Percentiles rank a stretch among this genome's conserved stretches.
Conservation (phyloP, 2,329 filamentous ascomycete genomes). For the Alternaria triticina region DNA sequence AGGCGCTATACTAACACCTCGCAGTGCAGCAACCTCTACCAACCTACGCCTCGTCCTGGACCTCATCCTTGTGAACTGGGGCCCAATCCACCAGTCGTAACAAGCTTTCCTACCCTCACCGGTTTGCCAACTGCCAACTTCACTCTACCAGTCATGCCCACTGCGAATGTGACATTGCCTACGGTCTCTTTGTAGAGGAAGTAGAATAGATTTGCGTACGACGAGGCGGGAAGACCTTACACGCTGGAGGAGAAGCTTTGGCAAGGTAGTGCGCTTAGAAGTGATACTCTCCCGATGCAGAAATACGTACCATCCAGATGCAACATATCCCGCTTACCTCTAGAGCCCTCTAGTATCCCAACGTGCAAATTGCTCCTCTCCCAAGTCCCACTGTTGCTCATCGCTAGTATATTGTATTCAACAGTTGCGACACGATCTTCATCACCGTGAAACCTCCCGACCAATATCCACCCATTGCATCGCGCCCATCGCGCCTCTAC, state of each 20-base stretch:
- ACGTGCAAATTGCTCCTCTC: background rate
- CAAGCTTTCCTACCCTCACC: conserved; percentile 2
- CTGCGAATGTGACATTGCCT: conserved; percentile 6
- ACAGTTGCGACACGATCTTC: background rate
- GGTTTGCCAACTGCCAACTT: conserved; percentile 4
- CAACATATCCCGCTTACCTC: background rate
- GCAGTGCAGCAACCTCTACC: conserved; percentile 33
- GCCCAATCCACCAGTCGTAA: conserved; percentile 9
- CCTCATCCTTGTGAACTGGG: conserved; percentile 37
- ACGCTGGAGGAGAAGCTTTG: background rate
- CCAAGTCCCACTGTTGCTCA: background rate
- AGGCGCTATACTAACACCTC: background rate
- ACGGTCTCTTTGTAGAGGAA: background rate
- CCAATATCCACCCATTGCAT: background rate
- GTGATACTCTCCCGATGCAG: background rate
- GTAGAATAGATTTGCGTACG: background rate
- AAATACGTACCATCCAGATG: background rate
- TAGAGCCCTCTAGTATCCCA: background rate
- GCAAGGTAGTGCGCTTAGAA: background rate
- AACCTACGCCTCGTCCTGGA: conserved; percentile 32
- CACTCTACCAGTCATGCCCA: conserved; percentile 3
- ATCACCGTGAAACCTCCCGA: background rate
- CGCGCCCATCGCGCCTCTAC: background rate
- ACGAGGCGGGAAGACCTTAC: background rate
- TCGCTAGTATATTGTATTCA: background rate